Conservation (phyloP, 352 stramenopile species). For the Pythium brachiatum region DNA sequence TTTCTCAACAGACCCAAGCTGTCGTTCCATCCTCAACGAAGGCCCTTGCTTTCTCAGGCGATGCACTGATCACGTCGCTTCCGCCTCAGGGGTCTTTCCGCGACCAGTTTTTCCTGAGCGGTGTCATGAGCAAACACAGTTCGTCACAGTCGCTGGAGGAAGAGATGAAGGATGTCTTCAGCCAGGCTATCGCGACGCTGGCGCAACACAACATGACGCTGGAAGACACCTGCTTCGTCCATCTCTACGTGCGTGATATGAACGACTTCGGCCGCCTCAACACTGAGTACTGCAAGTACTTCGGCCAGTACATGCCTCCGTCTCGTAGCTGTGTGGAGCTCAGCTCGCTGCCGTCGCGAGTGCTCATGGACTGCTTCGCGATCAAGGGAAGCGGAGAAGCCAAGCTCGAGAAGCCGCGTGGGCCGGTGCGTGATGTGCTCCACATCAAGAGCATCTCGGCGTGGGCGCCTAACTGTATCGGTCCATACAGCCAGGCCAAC, state of each 20-base stretch:
- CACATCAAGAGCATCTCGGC: slow-evolving; percentile 96
- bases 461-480: slow-evolving; percentile 98
- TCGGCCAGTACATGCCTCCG: slow-evolving; percentile 77
- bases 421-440: slow-evolving; percentile 80
- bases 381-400: slow-evolving; percentile 65
- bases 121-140: slow-evolving; percentile 47
- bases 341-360: slow-evolving; percentile 52
- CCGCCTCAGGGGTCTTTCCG: slow-evolving; percentile 40
- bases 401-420: slow-evolving; percentile 54
- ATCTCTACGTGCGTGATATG: slow-evolving; percentile 97
- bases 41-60: slow-evolving; percentile 3
- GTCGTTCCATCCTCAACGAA: background rate
- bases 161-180: slow-evolving; percentile 61
- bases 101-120: slow-evolving; percentile 63
- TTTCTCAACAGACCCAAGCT: background rate
- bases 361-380: slow-evolving; percentile 92
- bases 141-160: slow-evolving; percentile 46
- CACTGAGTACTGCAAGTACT: slow-evolving; percentile 90
- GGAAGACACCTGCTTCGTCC: slow-evolving; percentile 94
- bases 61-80: background rate
- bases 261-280: slow-evolving; percentile 93
- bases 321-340: slow-evolving; percentile 89
- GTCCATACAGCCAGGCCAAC: slow-evolving; percentile 98
- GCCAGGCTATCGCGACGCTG: slow-evolving; percentile 36
- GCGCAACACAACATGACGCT: slow-evolving; percentile 49